Conservation (phyloP, 192 early-diverging fungal species). For the Geranomyces variabilis region DNA sequence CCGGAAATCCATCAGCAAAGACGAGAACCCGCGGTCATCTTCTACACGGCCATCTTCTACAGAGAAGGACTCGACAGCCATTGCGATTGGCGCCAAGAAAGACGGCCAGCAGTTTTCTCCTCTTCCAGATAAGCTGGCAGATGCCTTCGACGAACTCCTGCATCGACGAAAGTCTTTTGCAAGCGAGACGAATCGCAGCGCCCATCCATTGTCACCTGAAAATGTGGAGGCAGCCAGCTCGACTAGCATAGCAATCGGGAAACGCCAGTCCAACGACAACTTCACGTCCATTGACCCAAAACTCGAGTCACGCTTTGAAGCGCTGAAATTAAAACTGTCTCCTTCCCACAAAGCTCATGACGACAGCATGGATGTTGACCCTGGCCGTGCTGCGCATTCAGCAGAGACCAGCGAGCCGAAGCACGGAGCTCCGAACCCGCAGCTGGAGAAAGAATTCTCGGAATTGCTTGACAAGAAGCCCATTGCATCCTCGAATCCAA, state of each 20-base stretch:
- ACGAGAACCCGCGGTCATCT: too few species aligned
- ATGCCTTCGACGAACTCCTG: not conserved
- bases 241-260: not conserved
- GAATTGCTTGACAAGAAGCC: too few species aligned
- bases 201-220: too few species aligned
- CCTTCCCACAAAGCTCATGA: too few species aligned
- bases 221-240: not conserved
- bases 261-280: not conserved
- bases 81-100: not conserved
- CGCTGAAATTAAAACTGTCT: too few species aligned
- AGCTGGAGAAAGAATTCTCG: too few species aligned
- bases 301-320: not conserved
- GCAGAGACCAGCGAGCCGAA: too few species aligned
- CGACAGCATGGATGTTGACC: too few species aligned
- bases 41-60: too few species aligned
- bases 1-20: not conserved
- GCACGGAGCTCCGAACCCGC: too few species aligned
- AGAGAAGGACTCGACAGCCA: not conserved
- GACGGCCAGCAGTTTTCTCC: not conserved
- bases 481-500: too few species aligned
- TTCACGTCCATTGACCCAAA: not conserved
- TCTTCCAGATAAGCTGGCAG: not conserved
- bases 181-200: not conserved
- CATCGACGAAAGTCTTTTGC: not conserved
- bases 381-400: too few species aligned